These are phyloP conservation scores for Lavandula angustifolia DNA, from an alignment of 257 asterid species.

Conservation along the genomic window DNA sequence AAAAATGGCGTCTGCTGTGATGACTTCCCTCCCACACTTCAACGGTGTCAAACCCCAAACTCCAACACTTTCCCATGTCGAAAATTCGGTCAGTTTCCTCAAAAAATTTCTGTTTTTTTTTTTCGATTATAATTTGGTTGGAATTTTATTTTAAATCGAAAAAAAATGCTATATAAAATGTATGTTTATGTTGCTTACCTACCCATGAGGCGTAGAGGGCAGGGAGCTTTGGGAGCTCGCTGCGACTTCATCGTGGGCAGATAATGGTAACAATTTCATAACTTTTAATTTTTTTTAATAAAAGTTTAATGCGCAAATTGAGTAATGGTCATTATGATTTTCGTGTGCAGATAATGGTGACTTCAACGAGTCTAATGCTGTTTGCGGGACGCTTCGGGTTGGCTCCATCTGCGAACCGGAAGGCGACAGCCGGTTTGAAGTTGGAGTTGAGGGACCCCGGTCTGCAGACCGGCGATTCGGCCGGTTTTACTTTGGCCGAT, in stretches of 20 bases:
- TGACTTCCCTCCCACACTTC: constrained; percentile 82
- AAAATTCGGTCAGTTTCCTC: constrained; percentile 52
- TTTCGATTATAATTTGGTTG: too few relatives aligned
- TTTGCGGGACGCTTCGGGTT: constrained; percentile 91
- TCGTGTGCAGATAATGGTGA: constrained; percentile 68
- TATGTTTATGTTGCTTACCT: constrained; percentile 44
- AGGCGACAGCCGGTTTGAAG: constrained; percentile 83
- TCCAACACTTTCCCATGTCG: constrained; percentile 51
- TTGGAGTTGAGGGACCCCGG: constrained; percentile 85
- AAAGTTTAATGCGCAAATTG: too few relatives aligned
- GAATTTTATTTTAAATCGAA: not conserved
- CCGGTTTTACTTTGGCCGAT: constrained; percentile 93
- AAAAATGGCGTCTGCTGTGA: constrained; percentile 63
- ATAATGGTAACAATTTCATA: too few relatives aligned
- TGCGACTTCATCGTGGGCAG: constrained; percentile 95
- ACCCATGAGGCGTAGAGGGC: constrained; percentile 61
- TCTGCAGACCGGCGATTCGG: constrained; percentile 91
- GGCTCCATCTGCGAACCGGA: constrained; percentile 94
- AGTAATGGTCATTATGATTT: too few relatives aligned
- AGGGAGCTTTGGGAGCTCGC: constrained; percentile 77
- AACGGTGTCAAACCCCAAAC: constrained; percentile 62
- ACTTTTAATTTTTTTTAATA: too few relatives aligned
- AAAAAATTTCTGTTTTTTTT: too few relatives aligned
- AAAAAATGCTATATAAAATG: not conserved
- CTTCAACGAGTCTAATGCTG: constrained; percentile 79